These are phyloP conservation scores for Stereum hirsutum DNA, from an alignment of 1,284 basidiomycete genomes.

Conservation along the genomic window DNA sequence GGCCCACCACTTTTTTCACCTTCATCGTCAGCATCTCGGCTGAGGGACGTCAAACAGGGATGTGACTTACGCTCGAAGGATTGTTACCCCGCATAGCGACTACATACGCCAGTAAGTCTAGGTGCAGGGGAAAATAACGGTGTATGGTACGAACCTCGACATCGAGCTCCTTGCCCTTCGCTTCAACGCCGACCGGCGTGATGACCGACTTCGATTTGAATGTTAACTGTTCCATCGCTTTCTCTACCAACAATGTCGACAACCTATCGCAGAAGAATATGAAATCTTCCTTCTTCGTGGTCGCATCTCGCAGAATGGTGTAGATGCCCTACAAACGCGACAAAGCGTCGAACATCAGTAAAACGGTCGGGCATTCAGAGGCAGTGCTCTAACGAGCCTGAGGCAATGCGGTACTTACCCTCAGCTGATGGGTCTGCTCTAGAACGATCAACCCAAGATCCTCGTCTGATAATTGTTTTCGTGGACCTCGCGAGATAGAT, in stretches of 20 bases:
- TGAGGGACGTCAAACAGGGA: not conserved
- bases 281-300: slow-evolving; percentile 75
- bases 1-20: slow-evolving; percentile 67
- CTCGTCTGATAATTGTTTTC: slow-evolving; percentile 12
- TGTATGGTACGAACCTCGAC: slow-evolving; percentile 31
- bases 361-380: no score
- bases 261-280: slow-evolving; percentile 85
- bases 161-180: slow-evolving; percentile 56
- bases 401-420: slow-evolving; percentile 31
- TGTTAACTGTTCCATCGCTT: slow-evolving; percentile 77
- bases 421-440: slow-evolving; percentile 75
- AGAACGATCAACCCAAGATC: slow-evolving; percentile 59
- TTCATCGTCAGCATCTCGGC: not conserved
- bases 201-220: slow-evolving; percentile 53
- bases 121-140: not conserved
- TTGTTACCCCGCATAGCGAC: slow-evolving; percentile 77
- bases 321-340: slow-evolving; percentile 71
- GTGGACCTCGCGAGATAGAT: slow-evolving; percentile 9
- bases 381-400: no score
- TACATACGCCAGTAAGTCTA: slow-evolving; percentile 14
- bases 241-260: slow-evolving; percentile 79
- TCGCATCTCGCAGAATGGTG: slow-evolving; percentile 73
- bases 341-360: no score
- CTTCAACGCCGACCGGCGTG: slow-evolving; percentile 58
- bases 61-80: slow-evolving; percentile 64